Percentiles rank a stretch among this genome's conserved stretches.
These are phyloP conservation scores for Nitzschia sp. DNA, from an alignment of 108 stramenopile species.

Conservation along the genomic window DNA sequence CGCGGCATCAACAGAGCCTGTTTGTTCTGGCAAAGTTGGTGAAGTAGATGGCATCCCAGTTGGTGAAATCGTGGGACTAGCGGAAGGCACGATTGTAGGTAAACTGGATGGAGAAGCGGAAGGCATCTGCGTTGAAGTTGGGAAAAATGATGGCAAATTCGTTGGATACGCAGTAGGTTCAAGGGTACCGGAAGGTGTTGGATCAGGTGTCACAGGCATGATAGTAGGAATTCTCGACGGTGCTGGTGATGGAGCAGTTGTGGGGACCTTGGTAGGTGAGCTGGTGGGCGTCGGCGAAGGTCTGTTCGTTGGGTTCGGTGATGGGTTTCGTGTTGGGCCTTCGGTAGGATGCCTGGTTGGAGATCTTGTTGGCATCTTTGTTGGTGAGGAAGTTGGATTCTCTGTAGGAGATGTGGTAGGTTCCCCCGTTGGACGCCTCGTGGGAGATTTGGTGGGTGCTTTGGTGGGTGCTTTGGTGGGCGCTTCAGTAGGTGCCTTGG, in stretches of 20 bases:
- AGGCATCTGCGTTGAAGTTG: conserved; percentile 13
- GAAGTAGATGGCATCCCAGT: conserved; percentile 13
- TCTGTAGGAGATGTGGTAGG: background rate
- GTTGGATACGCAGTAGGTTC: conserved; percentile 1
- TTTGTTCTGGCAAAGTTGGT: conserved; percentile 21
- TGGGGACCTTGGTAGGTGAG: background rate
- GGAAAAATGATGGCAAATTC: background rate
- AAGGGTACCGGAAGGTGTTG: conserved; percentile 5
- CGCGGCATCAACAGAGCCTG: background rate
- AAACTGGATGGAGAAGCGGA: background rate
- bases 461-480: conserved; percentile 1
- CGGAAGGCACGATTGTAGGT: background rate
- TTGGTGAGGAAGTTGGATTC: background rate
- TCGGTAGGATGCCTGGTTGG: conserved; percentile 5
- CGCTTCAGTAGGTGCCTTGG: background rate
- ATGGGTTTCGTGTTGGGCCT: conserved; percentile 4
- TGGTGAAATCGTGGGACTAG: conserved; percentile 1
- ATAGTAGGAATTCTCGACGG: conserved; percentile 6
- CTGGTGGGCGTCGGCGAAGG: background rate
- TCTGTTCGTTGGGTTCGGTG: background rate
- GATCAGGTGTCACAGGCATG: background rate
- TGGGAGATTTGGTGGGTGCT: background rate
- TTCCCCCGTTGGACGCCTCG: background rate
- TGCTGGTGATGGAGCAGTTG: background rate
- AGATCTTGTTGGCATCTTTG: background rate